A percentile compares a stretch with the other conserved stretches of the same genome.
phyloP scores from a whole-genome alignment of 495 filamentous ascomycete species.

The Pyrenula massariospora region DNA sequence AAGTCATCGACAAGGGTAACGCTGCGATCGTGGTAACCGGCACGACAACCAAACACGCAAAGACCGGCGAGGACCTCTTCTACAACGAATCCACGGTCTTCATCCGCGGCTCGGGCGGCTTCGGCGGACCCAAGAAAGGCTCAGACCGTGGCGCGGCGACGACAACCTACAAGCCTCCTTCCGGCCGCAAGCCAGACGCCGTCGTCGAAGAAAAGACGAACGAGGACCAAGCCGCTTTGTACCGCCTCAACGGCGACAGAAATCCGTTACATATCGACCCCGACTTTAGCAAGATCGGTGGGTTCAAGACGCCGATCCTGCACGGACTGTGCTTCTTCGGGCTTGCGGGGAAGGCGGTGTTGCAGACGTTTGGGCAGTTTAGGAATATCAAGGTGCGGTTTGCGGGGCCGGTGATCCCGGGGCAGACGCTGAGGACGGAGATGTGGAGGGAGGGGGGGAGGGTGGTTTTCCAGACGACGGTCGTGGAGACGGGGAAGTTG shows the following conservation, averaged over 20 bases:
- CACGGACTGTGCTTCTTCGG: constrained; percentile 96
- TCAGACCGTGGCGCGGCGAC: constrained; percentile 68
- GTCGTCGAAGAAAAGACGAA: constrained; percentile 83
- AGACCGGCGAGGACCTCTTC: constrained; percentile 78
- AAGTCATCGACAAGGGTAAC: constrained; percentile 91
- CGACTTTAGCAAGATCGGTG: constrained; percentile 84
- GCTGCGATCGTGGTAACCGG: constrained; percentile 77
- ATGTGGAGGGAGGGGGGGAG: constrained; percentile 95
- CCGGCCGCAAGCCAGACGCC: constrained; percentile 63
- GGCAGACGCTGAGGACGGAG: constrained; percentile 89
- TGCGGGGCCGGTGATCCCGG: constrained; percentile 82
- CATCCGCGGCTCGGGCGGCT: constrained; percentile 85
- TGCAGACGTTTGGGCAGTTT: constrained; percentile 70
- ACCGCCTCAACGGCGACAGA: constrained; percentile 84
- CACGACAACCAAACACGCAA: constrained; percentile 66
- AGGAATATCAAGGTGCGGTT: constrained; percentile 96
- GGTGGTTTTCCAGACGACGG: constrained; percentile 85
- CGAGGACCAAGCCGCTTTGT: constrained; percentile 90
- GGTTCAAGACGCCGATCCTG: constrained; percentile 89
- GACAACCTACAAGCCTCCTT: constrained; percentile 58
- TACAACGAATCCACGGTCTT: constrained; percentile 93
- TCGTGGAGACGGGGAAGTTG: constrained; percentile 93
- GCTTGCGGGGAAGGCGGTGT: constrained; percentile 80
- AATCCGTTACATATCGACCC: constrained; percentile 95
- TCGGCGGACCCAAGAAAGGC: constrained; percentile 75